Conservation (phyloP, 2,329 filamentous ascomycete species). For the Sporothrix protearum region DNA sequence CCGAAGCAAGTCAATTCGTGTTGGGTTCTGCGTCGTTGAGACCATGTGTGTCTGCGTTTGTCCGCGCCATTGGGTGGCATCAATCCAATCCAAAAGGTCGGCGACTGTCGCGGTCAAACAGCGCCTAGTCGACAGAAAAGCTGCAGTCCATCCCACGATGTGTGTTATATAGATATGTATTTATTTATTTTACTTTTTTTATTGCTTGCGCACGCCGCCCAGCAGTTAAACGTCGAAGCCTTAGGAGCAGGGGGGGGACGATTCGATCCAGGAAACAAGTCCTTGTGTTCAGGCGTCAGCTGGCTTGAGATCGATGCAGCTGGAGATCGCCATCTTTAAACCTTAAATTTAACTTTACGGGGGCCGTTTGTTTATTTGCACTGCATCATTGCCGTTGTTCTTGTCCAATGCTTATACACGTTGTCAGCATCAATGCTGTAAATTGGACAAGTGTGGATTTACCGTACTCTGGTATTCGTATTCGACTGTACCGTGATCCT, state of each 20-base stretch:
- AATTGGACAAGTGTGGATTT: neutral
- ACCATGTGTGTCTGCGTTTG: neutral
- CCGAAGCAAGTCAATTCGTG: neutral
- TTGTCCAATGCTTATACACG: constrained; percentile 7
- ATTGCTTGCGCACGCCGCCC: too few relatives aligned
- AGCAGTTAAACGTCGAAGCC: neutral
- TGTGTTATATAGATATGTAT: too few relatives aligned
- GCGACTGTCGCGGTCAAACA: neutral
- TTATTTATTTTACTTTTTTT: too few relatives aligned
- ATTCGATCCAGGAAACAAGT: neutral
- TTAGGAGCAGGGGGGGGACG: neutral
- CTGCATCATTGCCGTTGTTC: neutral
- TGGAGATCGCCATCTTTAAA: neutral
- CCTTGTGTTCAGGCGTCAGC: neutral
- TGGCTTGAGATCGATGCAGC: neutral
- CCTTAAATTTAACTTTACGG: neutral
- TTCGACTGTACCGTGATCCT: too few relatives aligned
- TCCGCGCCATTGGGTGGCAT: neutral
- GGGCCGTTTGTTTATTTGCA: neutral
- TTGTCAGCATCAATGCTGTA: neutral
- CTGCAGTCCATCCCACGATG: neutral
- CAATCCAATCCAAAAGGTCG: neutral
- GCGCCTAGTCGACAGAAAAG: too few relatives aligned
- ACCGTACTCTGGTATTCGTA: too few relatives aligned
- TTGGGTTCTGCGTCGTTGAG: neutral